Evolutionary conservation across 2,329 filamentous ascomycete genomes (phyloP).

Genomic region (Leptoxyphium fumago): DNA sequence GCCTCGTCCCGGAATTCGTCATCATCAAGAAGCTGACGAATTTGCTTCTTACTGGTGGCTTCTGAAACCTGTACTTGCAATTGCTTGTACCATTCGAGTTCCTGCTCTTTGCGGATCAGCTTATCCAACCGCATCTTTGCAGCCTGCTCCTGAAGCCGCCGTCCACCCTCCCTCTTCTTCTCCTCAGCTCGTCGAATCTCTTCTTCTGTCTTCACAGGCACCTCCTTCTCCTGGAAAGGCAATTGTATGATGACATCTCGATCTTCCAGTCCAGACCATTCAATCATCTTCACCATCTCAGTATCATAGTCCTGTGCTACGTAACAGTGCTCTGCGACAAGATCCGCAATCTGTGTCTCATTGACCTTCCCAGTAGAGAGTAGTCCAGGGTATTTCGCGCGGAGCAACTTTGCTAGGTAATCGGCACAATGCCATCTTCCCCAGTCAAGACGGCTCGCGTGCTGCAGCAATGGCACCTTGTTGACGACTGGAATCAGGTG

Average conservation of each 20-base stretch:
- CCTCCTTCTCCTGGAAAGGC: constrained; percentile 79
- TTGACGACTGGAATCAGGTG: constrained; percentile 90
- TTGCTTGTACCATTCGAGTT: constrained; percentile 84
- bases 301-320: constrained; percentile 69
- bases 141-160: constrained; percentile 84
- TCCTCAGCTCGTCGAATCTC: constrained; percentile 83
- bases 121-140: constrained; percentile 96
- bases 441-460: constrained; percentile 87
- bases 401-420: constrained; percentile 78
- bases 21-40: constrained; percentile 56
- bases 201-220: constrained; percentile 85
- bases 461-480: constrained; percentile 66
- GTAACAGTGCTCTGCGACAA: constrained; percentile 82
- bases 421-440: constrained; percentile 81
- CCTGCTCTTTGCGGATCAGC: constrained; percentile 86
- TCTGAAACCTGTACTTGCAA: constrained; percentile 54
- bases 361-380: constrained; percentile 54
- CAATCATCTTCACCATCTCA: constrained; percentile 63
- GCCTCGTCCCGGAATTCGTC: constrained; percentile 87
- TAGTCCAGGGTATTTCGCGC: constrained; percentile 82
- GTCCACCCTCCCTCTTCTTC: constrained; percentile 84
- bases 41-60: constrained; percentile 80
- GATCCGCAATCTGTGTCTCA: constrained; percentile 70
- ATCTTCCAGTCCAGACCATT: constrained; percentile 86
- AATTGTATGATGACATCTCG: constrained; percentile 82